Conservation (phyloP, 106 monocot genomes). For the Chionographis japonica region DNA sequence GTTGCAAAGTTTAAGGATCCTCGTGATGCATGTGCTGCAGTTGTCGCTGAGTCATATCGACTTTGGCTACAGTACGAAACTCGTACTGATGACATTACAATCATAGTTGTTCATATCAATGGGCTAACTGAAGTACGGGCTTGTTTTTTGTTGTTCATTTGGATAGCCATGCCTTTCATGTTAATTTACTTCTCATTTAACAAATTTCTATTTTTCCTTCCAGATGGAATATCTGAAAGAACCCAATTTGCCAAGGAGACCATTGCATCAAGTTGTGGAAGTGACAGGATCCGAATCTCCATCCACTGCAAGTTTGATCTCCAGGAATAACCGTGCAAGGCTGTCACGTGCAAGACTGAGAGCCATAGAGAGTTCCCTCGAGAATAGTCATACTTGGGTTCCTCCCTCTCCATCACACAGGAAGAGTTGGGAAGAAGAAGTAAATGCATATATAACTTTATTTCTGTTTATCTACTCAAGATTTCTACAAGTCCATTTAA, state of each 20-base stretch:
- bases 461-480: neutral
- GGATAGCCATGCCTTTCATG: neutral
- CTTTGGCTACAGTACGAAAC: slow-evolving; percentile 99
- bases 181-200: neutral
- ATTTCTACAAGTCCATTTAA: neutral
- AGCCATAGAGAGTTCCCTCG: slow-evolving; percentile 91
- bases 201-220: slow-evolving; percentile 13
- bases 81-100: slow-evolving; percentile 98
- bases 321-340: slow-evolving; percentile 53
- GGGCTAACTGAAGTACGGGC: slow-evolving; percentile 74
- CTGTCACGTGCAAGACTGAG: slow-evolving; percentile 70
- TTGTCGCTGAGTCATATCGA: slow-evolving; percentile 96
- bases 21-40: slow-evolving; percentile 91
- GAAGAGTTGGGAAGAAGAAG: slow-evolving; percentile 99
- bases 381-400: slow-evolving; percentile 73
- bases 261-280: slow-evolving; percentile 50
- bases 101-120: slow-evolving; percentile 88
- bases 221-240: slow-evolving; percentile 41
- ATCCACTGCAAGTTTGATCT: slow-evolving; percentile 27
- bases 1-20: slow-evolving; percentile 93
- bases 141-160: slow-evolving; percentile 12
- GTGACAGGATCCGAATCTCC: slow-evolving; percentile 64
- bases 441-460: slow-evolving; percentile 18
- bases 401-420: slow-evolving; percentile 78
- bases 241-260: slow-evolving; percentile 13